Percentiles rank a stretch among this genome's conserved stretches.
Conservation (phyloP, 306 rosid species). For the Vicia sativa region DNA sequence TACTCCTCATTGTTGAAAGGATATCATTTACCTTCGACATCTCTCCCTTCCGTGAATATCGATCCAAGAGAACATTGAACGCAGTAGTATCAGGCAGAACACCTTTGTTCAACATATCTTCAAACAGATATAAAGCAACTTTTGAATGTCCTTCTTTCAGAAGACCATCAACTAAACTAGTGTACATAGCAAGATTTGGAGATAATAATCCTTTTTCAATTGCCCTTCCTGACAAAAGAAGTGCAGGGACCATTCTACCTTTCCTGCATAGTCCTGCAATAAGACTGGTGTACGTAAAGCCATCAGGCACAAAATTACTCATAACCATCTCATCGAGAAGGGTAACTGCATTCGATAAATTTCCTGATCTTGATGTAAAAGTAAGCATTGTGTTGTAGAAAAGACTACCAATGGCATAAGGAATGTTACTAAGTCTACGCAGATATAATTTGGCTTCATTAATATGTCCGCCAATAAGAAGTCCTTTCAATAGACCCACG, state of each 20-base stretch:
- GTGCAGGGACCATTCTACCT: conserved; percentile 64
- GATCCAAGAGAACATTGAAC: conserved; percentile 60
- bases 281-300: conserved; percentile 59
- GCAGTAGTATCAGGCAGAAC: conserved; percentile 57
- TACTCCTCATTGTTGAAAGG: conserved; percentile 56
- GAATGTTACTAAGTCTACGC: conserved; percentile 52
- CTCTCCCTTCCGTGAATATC: conserved; percentile 67
- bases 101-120: conserved; percentile 67
- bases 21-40: conserved; percentile 48
- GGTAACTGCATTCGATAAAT: conserved; percentile 53
- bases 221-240: conserved; percentile 53
- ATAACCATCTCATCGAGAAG: conserved; percentile 65
- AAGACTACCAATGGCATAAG: conserved; percentile 56
- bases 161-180: conserved; percentile 65
- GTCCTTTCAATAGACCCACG: conserved; percentile 68
- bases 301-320: conserved; percentile 60
- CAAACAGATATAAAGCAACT: conserved; percentile 60
- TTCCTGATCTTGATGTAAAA: conserved; percentile 61
- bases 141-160: conserved; percentile 69
- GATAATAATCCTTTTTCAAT: conserved; percentile 52
- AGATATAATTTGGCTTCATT: conserved; percentile 55
- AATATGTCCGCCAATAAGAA: conserved; percentile 64
- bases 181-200: conserved; percentile 53
- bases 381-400: conserved; percentile 62
- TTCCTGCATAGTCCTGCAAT: conserved; percentile 63